A percentile compares a stretch with the other conserved stretches of the same genome.
phyloP scores from a whole-genome alignment of 345 rosid genomes.

The Conringia planisiliqua region DNA sequence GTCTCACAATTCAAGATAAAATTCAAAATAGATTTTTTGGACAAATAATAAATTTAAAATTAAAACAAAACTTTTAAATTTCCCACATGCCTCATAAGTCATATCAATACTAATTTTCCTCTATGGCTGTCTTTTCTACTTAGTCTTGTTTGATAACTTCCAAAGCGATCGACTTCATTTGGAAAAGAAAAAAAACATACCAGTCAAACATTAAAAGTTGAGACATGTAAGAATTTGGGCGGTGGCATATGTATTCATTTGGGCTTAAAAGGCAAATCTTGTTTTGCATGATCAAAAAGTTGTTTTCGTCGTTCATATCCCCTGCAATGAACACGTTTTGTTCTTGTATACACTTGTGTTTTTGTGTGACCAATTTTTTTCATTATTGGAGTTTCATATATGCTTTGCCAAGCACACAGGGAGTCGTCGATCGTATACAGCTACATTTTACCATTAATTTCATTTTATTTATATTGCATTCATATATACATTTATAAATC shows the following conservation, averaged over 20 bases:
- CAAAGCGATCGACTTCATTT: too few relatives aligned
- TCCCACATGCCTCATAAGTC: background rate
- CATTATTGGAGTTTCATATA: conserved; percentile 2
- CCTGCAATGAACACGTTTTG: conserved; percentile 4
- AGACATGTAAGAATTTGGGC: conserved; percentile 7
- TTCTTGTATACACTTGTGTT: conserved; percentile 21
- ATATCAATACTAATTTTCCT: background rate
- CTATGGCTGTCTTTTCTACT: background rate
- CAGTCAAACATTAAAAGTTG: background rate
- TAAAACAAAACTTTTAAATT: background rate
- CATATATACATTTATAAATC: background rate
- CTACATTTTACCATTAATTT: background rate
- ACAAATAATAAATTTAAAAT: background rate
- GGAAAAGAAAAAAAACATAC: background rate
- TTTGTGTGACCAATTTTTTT: conserved; percentile 15
- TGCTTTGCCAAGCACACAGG: background rate
- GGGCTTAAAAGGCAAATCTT: conserved; percentile 17
- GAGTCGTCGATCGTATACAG: background rate
- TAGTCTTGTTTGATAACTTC: background rate
- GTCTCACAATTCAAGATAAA: background rate
- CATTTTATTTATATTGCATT: background rate
- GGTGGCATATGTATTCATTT: conserved; percentile 22
- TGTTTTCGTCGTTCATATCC: background rate
- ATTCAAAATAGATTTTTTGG: background rate
- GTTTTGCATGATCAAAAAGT: conserved; percentile 26